Percentiles rank a stretch among this genome's conserved stretches.
These are phyloP conservation scores for Penicillium steckii DNA, from an alignment of 495 filamentous ascomycete species.

Conservation along the genomic window DNA sequence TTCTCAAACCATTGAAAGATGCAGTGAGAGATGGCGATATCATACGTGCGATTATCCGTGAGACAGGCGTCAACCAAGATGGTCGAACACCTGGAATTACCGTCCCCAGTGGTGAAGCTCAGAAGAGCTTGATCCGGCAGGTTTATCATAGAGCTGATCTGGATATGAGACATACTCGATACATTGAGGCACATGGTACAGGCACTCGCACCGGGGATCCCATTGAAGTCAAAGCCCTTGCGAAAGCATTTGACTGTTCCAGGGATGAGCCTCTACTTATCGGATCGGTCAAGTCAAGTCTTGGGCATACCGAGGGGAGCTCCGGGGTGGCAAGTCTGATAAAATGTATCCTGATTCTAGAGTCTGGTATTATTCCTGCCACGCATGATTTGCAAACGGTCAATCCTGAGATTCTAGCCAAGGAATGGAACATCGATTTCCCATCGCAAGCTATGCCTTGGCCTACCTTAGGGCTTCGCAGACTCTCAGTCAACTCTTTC, in stretches of 20 bases:
- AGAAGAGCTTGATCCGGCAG: constrained; percentile 41
- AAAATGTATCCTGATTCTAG: constrained; percentile 37
- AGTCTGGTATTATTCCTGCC: constrained; percentile 39
- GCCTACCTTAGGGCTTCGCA: constrained; percentile 33
- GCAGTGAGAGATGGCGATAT: constrained; percentile 43
- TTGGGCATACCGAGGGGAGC: constrained; percentile 47
- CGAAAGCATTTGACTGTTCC: constrained; percentile 23
- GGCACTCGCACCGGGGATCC: constrained; percentile 52
- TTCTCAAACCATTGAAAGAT: constrained; percentile 38
- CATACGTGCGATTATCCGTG: constrained; percentile 41
- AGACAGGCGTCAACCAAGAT: constrained; percentile 45
- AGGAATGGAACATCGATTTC: constrained; percentile 18
- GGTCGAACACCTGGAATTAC: constrained; percentile 49
- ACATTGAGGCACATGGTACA: constrained; percentile 47
- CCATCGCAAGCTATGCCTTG: constrained; percentile 13
- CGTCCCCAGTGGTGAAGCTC: constrained; percentile 36
- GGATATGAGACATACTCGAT: constrained; percentile 35
- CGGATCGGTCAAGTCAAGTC: constrained; percentile 42
- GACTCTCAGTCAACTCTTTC: constrained; percentile 56
- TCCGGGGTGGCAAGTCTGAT: constrained; percentile 44
- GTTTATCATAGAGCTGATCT: constrained; percentile 39
- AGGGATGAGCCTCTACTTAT: constrained; percentile 21
- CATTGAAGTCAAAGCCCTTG: constrained; percentile 52
- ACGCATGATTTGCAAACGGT: constrained; percentile 32
- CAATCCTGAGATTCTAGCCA: constrained; percentile 29